Percentiles rank a stretch among this genome's conserved stretches.
These are phyloP conservation scores for Rhynchospora tenuis DNA, from an alignment of 176 grass and related monocot genomes.

Conservation along the genomic window DNA sequence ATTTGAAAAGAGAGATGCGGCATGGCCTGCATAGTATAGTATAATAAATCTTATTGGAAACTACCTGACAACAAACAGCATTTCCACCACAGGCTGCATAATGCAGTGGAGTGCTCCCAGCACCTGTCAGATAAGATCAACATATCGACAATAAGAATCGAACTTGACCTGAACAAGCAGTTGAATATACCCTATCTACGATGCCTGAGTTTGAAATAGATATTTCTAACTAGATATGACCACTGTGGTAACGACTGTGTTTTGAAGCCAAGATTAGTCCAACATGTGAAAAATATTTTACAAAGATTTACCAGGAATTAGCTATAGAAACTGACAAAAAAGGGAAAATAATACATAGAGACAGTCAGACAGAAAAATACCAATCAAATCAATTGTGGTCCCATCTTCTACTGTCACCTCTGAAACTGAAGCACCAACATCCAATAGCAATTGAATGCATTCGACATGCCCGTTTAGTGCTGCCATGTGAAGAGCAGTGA, in stretches of 20 bases:
- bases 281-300: background rate
- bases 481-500: conserved; percentile 94
- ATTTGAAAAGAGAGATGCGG: background rate
- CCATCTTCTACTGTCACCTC: conserved; percentile 85
- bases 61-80: conserved; percentile 86
- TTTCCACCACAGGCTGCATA: conserved; percentile 97
- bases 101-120: conserved; percentile 91
- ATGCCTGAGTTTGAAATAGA: background rate
- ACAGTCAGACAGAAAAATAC: conserved; percentile 26
- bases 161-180: background rate
- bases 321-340: background rate
- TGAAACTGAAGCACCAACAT: conserved; percentile 65
- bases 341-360: conserved; percentile 4
- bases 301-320: background rate
- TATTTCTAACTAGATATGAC: background rate
- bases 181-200: background rate
- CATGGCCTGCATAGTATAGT: background rate
- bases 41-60: conserved; percentile 17
- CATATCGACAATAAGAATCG: background rate
- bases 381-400: conserved; percentile 83
- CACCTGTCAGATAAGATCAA: conserved; percentile 44
- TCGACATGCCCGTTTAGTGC: conserved; percentile 82
- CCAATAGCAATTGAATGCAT: conserved; percentile 71
- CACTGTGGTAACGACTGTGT: background rate
- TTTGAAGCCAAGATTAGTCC: background rate